These are phyloP conservation scores for Hypholoma fasciculare DNA, from an alignment of 768 basidiomycete genomes.

Conservation along the genomic window DNA sequence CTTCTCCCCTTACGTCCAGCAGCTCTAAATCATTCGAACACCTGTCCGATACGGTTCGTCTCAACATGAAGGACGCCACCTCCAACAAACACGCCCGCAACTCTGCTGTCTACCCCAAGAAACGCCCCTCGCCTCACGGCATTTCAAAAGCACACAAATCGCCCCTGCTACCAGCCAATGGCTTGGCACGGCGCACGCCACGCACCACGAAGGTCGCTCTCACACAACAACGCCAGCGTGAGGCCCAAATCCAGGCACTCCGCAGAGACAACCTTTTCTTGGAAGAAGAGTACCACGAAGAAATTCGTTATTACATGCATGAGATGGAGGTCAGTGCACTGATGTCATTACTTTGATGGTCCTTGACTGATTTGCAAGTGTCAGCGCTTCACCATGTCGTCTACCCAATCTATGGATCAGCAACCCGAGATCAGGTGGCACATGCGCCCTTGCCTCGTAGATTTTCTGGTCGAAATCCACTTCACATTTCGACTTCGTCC, in stretches of 20 bases:
- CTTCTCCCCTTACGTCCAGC: conserved; percentile 23
- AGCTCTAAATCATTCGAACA: conserved; percentile 47
- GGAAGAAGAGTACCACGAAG: conserved; percentile 95
- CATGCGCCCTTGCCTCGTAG: conserved; percentile 98
- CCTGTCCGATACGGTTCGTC: conserved; percentile 40
- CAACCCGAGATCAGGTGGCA: conserved; percentile 99
- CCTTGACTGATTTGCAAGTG: conserved; percentile 7
- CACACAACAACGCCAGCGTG: conserved; percentile 66
- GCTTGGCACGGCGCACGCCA: conserved; percentile 59
- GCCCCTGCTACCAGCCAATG: conserved; percentile 50
- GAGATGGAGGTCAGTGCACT: conserved; percentile 89
- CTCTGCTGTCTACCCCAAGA: conserved; percentile 76
- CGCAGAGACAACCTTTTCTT: conserved; percentile 75
- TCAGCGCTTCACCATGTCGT: conserved; percentile 85
- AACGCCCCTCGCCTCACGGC: conserved; percentile 82
- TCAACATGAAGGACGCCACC: conserved; percentile 78
- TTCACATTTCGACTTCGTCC: conserved; percentile 97
- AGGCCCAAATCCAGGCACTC: conserved; percentile 66
- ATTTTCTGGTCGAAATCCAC: conserved; percentile 98
- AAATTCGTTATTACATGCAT: conserved; percentile 93
- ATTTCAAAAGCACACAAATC: conserved; percentile 67
- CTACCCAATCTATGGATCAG: conserved; percentile 96
- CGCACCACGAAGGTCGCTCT: conserved; percentile 63
- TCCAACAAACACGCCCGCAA: conserved; percentile 62
- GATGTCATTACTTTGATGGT: conserved; percentile 14